These are phyloP conservation scores for Pythium rhizo-oryzae DNA, from an alignment of 352 stramenopile genomes.

Conservation along the genomic window DNA sequence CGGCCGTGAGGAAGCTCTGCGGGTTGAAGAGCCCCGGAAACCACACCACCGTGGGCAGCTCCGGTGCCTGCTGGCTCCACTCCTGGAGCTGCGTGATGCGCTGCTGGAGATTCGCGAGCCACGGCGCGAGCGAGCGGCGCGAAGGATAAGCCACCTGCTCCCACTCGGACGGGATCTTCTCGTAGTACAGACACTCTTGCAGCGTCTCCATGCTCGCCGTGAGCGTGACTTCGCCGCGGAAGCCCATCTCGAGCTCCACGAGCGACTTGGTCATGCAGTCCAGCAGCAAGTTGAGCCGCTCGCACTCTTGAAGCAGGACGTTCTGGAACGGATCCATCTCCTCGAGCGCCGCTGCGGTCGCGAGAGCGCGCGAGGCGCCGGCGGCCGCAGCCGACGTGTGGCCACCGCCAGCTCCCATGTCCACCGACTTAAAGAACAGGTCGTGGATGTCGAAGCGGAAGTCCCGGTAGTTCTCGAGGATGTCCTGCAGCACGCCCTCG, in stretches of 20 bases:
- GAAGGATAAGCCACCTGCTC: conserved; percentile 79
- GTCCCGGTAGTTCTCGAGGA: conserved; percentile 90
- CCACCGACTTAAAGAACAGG: conserved; percentile 66
- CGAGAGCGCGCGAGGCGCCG: conserved; percentile 14
- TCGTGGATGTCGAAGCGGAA: conserved; percentile 85
- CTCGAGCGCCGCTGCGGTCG: conserved; percentile 42
- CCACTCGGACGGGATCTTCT: conserved; percentile 76
- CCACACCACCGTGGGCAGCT: conserved; percentile 85
- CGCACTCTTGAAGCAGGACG: conserved; percentile 90
- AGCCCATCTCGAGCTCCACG: conserved; percentile 85
- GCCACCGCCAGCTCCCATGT: conserved; percentile 7
- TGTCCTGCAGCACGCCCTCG: conserved; percentile 88
- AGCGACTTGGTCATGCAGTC: conserved; percentile 77
- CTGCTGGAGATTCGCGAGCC: conserved; percentile 86
- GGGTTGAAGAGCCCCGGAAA: conserved; percentile 85
- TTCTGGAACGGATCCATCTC: conserved; percentile 92
- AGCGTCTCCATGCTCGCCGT: conserved; percentile 88
- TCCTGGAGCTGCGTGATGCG: conserved; percentile 88
- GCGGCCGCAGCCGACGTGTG: neutral
- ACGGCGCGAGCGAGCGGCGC: conserved; percentile 73
- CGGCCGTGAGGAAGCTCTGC: conserved; percentile 83
- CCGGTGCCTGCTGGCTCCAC: conserved; percentile 74
- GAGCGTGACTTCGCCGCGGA: conserved; percentile 89
- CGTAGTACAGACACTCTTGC: conserved; percentile 76
- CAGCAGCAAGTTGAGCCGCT: conserved; percentile 88